Conservation (phyloP, 1,284 basidiomycete species). For the Tremellales sp. region DNA sequence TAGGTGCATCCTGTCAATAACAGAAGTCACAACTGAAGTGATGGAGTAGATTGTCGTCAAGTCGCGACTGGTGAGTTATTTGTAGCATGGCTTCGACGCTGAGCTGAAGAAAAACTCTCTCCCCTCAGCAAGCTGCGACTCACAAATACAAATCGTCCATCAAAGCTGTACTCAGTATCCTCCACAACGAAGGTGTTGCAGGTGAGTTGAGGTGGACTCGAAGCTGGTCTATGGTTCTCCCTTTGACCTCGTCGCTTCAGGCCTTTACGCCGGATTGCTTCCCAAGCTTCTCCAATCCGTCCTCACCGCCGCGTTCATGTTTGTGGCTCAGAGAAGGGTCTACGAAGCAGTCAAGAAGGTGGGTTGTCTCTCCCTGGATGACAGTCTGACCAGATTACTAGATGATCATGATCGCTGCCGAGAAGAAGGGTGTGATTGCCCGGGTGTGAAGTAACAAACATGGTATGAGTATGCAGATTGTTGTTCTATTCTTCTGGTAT, state of each 20-base stretch:
- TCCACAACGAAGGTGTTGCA: constrained; percentile 68
- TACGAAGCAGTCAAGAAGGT: constrained; percentile 49
- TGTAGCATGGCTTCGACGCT: not conserved
- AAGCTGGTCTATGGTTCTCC: not conserved
- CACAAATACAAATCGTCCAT: constrained; percentile 49
- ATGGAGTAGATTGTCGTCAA: constrained; percentile 47
- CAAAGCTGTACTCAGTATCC: constrained; percentile 52
- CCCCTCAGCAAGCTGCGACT: constrained; percentile 44
- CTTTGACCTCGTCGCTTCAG: constrained; percentile 40
- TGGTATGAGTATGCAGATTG: not conserved
- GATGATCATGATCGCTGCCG: constrained; percentile 21
- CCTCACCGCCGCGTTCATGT: constrained; percentile 83
- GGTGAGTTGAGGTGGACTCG: constrained; percentile 22
- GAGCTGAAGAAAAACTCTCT: not conserved
- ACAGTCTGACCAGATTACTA: constrained; percentile 1
- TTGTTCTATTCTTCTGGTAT: constrained; percentile 15
- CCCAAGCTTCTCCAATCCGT: constrained; percentile 87
- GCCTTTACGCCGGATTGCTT: constrained; percentile 77
- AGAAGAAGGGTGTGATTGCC: constrained; percentile 14
- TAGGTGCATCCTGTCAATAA: constrained; percentile 19
- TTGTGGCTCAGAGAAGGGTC: constrained; percentile 70
- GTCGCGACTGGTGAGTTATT: constrained; percentile 43
- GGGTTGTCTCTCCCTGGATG: constrained; percentile 3
- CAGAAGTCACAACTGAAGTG: not conserved
- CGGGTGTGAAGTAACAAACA: constrained; percentile 2